Base-by-base conservation (phyloP, 495 filamentous ascomycete species). In the Penicillium soppii region DNA sequence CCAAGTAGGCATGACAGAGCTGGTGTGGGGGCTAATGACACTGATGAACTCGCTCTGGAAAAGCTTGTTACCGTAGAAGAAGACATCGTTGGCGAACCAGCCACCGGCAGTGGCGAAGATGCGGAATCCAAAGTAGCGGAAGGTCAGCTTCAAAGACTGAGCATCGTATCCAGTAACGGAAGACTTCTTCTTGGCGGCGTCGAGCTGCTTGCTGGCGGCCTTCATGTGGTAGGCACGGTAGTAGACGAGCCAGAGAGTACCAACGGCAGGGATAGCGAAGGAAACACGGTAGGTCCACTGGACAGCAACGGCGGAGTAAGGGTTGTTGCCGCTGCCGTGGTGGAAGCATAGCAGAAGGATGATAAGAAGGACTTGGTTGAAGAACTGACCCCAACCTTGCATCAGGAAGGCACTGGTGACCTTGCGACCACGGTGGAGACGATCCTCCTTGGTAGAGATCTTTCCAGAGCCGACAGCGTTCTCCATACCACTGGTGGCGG, bases 11-110 rank as follows among this genome's bases (percentile, higher is more conserved):
- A 95, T 87, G 55, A 95, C 79, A 0, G 86, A 88, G 1, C 70
- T 65, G 52, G 78, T 74, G 26, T 69, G 58, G 10, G 78, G 77
- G 47, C 83, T 84, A 49, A 95, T 82, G 60, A 89, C 85, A 1
- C 58, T 69, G 63, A 95, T 95, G 69, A 96, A 96, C 63, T 91
- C 81, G 56, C 77, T 78, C 71, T 95, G 90, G 79, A 96, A 96
- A 30, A 96, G 85, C 81, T 95, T 95, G 86, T 95, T 96, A 56
- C 91, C 91, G 70, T 96, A 96, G 75, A 96, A 96, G 81, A 96
- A 95, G 16, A 96, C 82, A 67, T 95, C 91, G 66, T 95, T 96
- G 73, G 82, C 84, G 66, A 88, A 96, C 91, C 91, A 96, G 13
- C 80, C 80, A 41, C 85, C 85, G 22, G 89, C 82, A 22, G 91